Evolutionary conservation across 306 rosid genomes (phyloP), one percentile per base, ranked within the genome.

Genomic region (Castanea crenata): DNA sequence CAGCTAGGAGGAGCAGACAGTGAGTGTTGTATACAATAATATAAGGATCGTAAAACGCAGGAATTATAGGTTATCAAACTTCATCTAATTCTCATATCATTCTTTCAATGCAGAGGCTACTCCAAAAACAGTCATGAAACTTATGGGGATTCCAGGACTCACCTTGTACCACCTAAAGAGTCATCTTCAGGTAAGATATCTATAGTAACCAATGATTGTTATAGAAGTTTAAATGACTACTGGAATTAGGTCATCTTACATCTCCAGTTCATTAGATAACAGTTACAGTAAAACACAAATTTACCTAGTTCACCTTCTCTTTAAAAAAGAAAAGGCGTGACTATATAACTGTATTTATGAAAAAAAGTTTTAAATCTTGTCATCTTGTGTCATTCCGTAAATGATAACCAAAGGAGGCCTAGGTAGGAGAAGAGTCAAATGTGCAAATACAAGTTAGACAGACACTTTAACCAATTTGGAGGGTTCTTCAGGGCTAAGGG

Each of bases 1-100:
- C 92, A 92, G 79, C 90, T 91, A 34, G 98, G 98, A 52, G 98
- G 98, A 68, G 87, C 96, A 56, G 97, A 92, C 58, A 94, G 98
- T 93, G 80, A 91, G 98, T 78, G 29, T 31, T 59, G 6, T 49
- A 49, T 71, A 41, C 32, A 31, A 49, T 41, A 9, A 3, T 54
- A 57, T 65, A 27, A 44, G 74, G 76, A 74, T 62, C 54, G 49
- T 71, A 44, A 65, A 34, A 46, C 72, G 14, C 38, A 38, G 38
- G 61, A 72, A 34, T 32, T 58, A 52, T 5, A 27, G 19, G n/a
- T 19, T 68, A 38, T 81, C 65, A 19, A 79, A 74, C 77, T 56
- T 76, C 79, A 46, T 46, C 51, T 84, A 70, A 72, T 44, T 82
- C 29, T 31, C 57, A 20, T 27, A 59, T 49, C 25, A 19, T 49